Percentiles rank a stretch among this genome's conserved stretches.
phyloP scores from a whole-genome alignment of 169 alveolate species.

The Plasmodium adleri region DNA sequence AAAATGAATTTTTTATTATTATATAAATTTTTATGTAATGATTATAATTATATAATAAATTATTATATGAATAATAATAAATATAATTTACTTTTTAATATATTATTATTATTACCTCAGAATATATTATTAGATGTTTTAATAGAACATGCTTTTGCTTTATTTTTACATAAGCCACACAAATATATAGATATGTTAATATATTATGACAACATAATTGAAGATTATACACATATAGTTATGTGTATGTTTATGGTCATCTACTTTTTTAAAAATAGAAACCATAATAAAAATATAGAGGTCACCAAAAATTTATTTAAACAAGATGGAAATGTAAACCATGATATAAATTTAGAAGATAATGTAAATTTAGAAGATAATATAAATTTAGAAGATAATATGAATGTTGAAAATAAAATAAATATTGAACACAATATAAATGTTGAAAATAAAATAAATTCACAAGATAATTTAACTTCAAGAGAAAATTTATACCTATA shows the following conservation, averaged over 20 bases:
- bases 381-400: background rate
- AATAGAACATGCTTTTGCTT: conserved; percentile 53
- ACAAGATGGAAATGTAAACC: background rate
- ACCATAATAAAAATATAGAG: background rate
- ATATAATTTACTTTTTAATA: conserved; percentile 42
- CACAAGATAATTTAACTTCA: too few species aligned
- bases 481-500: too few species aligned
- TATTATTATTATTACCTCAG: conserved; percentile 61
- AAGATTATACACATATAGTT: conserved; percentile 49
- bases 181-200: conserved; percentile 49
- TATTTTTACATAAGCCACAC: conserved; percentile 62
- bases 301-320: too few species aligned
- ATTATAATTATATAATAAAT: conserved; percentile 59
- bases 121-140: conserved; percentile 59
- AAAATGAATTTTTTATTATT: conserved; percentile 43
- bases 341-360: background rate
- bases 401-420: background rate
- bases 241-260: conserved; percentile 66
- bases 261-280: conserved; percentile 33
- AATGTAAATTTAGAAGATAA: too few species aligned
- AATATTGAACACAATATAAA: background rate
- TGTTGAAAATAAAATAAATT: background rate
- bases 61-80: conserved; percentile 68
- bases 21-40: conserved; percentile 67
- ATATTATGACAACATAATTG: conserved; percentile 63